phyloP scores from a whole-genome alignment of 2,329 filamentous ascomycete species.

The Phialemonium atrogriseum region DNA sequence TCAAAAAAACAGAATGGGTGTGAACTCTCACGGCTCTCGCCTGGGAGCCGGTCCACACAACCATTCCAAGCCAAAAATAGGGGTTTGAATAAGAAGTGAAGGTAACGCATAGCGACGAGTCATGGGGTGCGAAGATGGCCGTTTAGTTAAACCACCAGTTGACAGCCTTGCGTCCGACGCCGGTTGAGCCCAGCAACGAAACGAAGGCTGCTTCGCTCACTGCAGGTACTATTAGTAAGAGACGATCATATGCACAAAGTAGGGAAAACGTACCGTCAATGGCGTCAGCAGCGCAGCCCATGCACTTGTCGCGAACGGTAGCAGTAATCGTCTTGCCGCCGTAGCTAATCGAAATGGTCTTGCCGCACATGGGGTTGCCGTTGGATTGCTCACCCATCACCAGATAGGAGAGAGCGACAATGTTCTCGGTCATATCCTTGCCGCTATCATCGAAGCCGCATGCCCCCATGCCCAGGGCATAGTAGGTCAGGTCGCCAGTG shows the following conservation, averaged over 20 bases:
- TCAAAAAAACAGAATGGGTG: background rate
- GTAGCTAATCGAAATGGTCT: conserved; percentile 54
- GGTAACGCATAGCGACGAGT: background rate
- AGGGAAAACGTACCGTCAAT: conserved; percentile 47
- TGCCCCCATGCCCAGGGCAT: conserved; percentile 57
- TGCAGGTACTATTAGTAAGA: background rate
- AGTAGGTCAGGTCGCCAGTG: conserved; percentile 67
- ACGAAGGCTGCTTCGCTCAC: conserved; percentile 38
- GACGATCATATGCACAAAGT: background rate
- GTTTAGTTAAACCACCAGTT: conserved; percentile 36
- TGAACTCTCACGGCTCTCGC: conserved; percentile 6
- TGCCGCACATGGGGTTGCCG: conserved; percentile 62
- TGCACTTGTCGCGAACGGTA: conserved; percentile 66
- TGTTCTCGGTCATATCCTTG: conserved; percentile 42
- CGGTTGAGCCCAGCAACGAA: conserved; percentile 40
- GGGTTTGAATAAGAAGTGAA: conserved; percentile 6
- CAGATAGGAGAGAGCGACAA: conserved; percentile 59
- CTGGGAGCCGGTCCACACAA: conserved; percentile 6
- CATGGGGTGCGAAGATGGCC: background rate
- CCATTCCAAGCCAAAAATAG: conserved; percentile 8
- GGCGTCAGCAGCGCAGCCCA: conserved; percentile 47
- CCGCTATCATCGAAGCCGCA: conserved; percentile 59
- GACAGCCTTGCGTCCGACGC: conserved; percentile 30
- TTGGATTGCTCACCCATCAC: conserved; percentile 60
- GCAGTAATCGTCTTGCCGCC: conserved; percentile 51